A percentile compares a stretch with the other conserved stretches of the same genome.
phyloP scores from a whole-genome alignment of 495 filamentous ascomycete genomes.

The Patellaria atrata region DNA sequence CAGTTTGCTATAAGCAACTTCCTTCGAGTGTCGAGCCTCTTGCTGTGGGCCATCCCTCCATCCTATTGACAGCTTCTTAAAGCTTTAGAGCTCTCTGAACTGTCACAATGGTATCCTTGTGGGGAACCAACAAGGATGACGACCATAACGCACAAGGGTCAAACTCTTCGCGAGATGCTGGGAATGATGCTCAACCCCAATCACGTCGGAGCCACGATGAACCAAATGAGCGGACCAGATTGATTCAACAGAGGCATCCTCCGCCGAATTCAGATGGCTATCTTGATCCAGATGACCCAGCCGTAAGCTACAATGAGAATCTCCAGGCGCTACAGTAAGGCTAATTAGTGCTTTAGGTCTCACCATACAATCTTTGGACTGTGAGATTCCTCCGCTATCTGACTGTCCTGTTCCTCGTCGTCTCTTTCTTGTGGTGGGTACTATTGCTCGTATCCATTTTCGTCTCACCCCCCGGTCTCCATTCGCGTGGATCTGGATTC shows the following conservation, averaged over 20 bases:
- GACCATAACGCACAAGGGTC: slow-evolving; percentile 4
- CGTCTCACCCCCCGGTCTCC: slow-evolving; percentile 70
- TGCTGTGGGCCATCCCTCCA: too few relatives aligned
- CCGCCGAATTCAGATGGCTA: slow-evolving; percentile 43
- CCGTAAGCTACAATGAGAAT: too few relatives aligned
- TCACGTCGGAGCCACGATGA: slow-evolving; percentile 21
- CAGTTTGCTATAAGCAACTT: too few relatives aligned
- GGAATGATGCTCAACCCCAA: slow-evolving; percentile 17
- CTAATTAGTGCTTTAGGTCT: slow-evolving; percentile 42
- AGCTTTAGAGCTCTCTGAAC: too few relatives aligned
- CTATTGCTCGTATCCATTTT: slow-evolving; percentile 75
- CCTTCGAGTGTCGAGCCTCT: too few relatives aligned
- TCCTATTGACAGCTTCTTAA: too few relatives aligned
- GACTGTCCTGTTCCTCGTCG: slow-evolving; percentile 53
- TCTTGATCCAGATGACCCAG: slow-evolving; percentile 86
- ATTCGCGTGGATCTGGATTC: slow-evolving; percentile 80
- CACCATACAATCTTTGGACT: slow-evolving; percentile 88
- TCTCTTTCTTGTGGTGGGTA: slow-evolving; percentile 84
- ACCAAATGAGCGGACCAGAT: slow-evolving; percentile 58
- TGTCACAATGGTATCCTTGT: slow-evolving; percentile 8
- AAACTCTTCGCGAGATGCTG: slow-evolving; percentile 16
- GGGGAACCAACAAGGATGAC: slow-evolving; percentile 17
- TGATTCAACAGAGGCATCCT: slow-evolving; percentile 37
- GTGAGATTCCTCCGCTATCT: slow-evolving; percentile 63
- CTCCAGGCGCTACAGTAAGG: too few relatives aligned